phyloP scores from a whole-genome alignment of 2,329 filamentous ascomycete species.

The Fusarium dimerum region DNA sequence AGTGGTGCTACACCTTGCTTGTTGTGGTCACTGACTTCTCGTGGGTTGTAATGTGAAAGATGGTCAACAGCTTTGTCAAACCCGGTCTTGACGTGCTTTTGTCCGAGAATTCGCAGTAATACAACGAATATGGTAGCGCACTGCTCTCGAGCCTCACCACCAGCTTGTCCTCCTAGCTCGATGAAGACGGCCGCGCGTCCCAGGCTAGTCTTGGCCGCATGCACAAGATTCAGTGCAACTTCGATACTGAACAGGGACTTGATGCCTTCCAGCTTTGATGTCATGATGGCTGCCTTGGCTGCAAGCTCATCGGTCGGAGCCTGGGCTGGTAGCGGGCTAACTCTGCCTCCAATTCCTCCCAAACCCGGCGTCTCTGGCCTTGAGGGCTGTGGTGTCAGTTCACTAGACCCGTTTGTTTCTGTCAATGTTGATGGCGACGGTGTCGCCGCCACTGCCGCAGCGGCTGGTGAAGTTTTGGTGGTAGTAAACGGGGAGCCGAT shows the following conservation, averaged over 20 bases:
- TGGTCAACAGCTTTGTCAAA: conserved; percentile 93
- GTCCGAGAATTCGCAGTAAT: conserved; percentile 80
- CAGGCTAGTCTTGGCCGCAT: conserved; percentile 82
- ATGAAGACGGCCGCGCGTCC: conserved; percentile 86
- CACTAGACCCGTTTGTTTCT: conserved; percentile 29
- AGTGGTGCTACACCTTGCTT: conserved; percentile 81
- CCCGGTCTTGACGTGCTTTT: conserved; percentile 84
- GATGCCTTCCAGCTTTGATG: conserved; percentile 90
- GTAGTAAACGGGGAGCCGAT: conserved; percentile 59
- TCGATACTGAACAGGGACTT: conserved; percentile 95
- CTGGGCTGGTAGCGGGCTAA: conserved; percentile 53
- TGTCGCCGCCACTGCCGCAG: conserved; percentile 14
- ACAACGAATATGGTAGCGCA: conserved; percentile 87
- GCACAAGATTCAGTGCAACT: conserved; percentile 85
- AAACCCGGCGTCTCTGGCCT: conserved; percentile 52
- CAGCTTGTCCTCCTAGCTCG: conserved; percentile 74
- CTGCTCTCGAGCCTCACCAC: conserved; percentile 81
- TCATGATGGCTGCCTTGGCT: conserved; percentile 97
- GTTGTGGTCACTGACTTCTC: conserved; percentile 73
- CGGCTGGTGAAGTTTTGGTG: conserved; percentile 36
- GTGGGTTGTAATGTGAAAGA: conserved; percentile 86
- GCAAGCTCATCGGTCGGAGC: conserved; percentile 88
- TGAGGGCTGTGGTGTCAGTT: conserved; percentile 41
- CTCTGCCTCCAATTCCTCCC: conserved; percentile 38
- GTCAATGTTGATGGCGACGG: conserved; percentile 13